A percentile compares a stretch with the other conserved stretches of the same genome.
phyloP scores from a whole-genome alignment of 257 asterid genomes.

The Fraxinus americana region DNA sequence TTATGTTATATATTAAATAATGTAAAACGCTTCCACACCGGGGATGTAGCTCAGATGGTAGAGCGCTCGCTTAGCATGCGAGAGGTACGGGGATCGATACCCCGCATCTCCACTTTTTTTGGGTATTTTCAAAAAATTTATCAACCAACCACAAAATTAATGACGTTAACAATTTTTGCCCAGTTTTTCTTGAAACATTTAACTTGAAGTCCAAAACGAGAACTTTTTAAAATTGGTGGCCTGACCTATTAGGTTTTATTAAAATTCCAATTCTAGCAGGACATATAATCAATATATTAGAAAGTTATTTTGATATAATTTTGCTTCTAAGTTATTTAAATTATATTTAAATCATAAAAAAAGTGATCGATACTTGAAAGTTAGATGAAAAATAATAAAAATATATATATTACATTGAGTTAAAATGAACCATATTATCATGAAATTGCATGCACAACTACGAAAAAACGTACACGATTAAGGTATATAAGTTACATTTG shows the following conservation, averaged over 20 bases:
- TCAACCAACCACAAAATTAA: not conserved
- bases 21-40: rapidly evolving
- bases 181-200: not conserved
- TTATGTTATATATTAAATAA: too few species aligned
- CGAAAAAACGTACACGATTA: not conserved
- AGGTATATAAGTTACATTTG: not conserved
- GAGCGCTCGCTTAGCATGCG: constrained; percentile 60
- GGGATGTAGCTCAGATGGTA: constrained; percentile 76
- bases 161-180: not conserved
- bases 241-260: not conserved
- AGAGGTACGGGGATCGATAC: constrained; percentile 56
- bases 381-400: too few species aligned
- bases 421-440: not conserved
- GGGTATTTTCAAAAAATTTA: not conserved
- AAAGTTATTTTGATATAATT: too few species aligned
- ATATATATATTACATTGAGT: not conserved
- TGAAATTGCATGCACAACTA: too few species aligned
- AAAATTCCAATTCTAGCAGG: too few species aligned
- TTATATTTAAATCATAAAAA: too few species aligned
- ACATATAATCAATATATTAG: too few species aligned
- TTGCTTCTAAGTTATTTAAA: too few species aligned
- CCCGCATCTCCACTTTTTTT: constrained; percentile 45
- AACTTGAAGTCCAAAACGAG: not conserved
- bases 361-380: too few species aligned
- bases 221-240: not conserved